Conservation (phyloP, 23 red algal genomes). For the Gracilaria domingensis region DNA sequence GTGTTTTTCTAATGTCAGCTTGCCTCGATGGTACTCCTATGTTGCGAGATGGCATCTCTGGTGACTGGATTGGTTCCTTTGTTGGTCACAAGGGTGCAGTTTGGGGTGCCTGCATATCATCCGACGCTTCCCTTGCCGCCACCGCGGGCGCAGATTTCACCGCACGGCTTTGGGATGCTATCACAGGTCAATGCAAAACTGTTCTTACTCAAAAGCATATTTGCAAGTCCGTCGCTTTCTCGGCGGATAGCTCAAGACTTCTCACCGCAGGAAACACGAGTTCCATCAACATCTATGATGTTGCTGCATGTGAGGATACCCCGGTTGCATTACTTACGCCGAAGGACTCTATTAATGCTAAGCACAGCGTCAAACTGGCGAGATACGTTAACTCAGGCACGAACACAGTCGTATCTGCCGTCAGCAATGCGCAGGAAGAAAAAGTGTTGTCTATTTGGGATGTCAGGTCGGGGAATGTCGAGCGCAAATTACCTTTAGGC, state of each 20-base stretch:
- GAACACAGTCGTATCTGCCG: slow-evolving; percentile 73
- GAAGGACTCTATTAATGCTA: slow-evolving; percentile 13
- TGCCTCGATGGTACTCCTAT: slow-evolving; percentile 90
- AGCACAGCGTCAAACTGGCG: slow-evolving; percentile 73
- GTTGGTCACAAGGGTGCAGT: slow-evolving; percentile 91
- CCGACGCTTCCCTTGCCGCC: slow-evolving; percentile 78
- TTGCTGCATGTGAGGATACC: slow-evolving; percentile 59
- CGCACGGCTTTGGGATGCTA: slow-evolving; percentile 85
- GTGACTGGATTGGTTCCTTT: slow-evolving; percentile 96
- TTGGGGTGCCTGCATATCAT: slow-evolving; percentile 84
- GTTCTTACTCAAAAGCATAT: slow-evolving; percentile 81
- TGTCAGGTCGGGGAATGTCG: slow-evolving; percentile 62
- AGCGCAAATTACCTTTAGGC: slow-evolving; percentile 64
- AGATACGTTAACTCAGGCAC: slow-evolving; percentile 64
- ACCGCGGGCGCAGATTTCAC: slow-evolving; percentile 90
- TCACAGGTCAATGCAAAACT: slow-evolving; percentile 71
- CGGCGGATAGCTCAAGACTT: slow-evolving; percentile 62
- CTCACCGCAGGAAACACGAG: slow-evolving; percentile 77
- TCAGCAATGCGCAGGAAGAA: slow-evolving; percentile 59
- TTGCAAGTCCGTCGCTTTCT: slow-evolving; percentile 86
- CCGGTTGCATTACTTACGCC: slow-evolving; percentile 60
- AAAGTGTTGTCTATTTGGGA: slow-evolving; percentile 88
- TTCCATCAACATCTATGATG: slow-evolving; percentile 83
- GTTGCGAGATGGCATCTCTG: slow-evolving; percentile 88
- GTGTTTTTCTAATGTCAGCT: slow-evolving; percentile 83